Evolutionary conservation across 441 rosid genomes (phyloP), one percentile per base, ranked within the genome.

Genomic region (Flueggea neowawraea): DNA sequence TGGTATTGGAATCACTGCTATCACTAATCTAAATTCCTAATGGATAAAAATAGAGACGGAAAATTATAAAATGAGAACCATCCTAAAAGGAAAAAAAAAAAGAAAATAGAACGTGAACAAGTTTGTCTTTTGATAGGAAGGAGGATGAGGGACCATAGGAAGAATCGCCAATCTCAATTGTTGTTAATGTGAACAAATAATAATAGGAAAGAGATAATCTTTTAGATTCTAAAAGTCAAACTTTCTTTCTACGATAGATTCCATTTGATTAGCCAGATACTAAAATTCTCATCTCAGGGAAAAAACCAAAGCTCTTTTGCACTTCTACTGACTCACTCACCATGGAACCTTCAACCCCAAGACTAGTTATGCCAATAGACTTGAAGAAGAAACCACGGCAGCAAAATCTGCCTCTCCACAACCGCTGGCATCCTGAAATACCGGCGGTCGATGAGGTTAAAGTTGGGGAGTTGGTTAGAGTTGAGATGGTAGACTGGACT

Each of bases 371-470:
- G 54, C 79, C 87, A 15, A 54, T 84, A 71, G 90, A 84, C 58
- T 33, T 81, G 72, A 80, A 70, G 75, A 84, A 72, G 78, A 78
- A 79, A 70, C 92, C 89, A 73, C 73, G 86, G 81, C 79, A 89
- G 68, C 96, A 86, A 71, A 48, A 68, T 52, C 59, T 63, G 15
- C 84, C 93, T n/a, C 87, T 90, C 9, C 98, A 90, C 75, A 94
- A 94, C 63, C 82, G 96, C 47, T 90, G 98, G 97, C 98, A 93
- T 73, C 97, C 91, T 4, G 80, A 82, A 57, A 87, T 93, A 53
- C 90, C 90, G 3, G 66, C 86, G 0, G 82, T 84, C 6, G 82
- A 76, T 4, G 72, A 82, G 54, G 91, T 87, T 48, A 78, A 31
- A 54, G 66, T 55, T 44, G 77, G 79, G 7, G 95, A 91, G 75